Evolutionary conservation across 768 basidiomycete species (phyloP).

Genomic region (Termitomyces titanicus): DNA sequence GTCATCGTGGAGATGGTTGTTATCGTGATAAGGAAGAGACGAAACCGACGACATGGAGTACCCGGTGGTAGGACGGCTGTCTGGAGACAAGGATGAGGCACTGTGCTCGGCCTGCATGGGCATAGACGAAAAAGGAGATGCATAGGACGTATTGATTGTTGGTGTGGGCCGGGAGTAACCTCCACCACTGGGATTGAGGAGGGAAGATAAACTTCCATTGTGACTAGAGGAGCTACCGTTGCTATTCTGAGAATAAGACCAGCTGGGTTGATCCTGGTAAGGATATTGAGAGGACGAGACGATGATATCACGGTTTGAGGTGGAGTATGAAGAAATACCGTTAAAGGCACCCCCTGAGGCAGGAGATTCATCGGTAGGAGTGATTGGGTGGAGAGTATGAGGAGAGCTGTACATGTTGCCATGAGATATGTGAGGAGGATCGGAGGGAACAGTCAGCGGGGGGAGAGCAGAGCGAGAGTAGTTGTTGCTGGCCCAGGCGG

Average conservation of each 20-base stretch:
- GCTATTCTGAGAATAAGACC: conserved; percentile 43
- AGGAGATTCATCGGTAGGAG: conserved; percentile 68
- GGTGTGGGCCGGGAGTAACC: conserved; percentile 59
- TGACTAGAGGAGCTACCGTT: conserved; percentile 58
- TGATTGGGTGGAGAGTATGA: conserved; percentile 63
- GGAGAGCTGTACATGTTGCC: conserved; percentile 55
- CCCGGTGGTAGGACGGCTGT: conserved; percentile 81
- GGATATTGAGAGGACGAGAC: conserved; percentile 54
- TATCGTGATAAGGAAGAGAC: conserved; percentile 69
- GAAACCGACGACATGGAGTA: conserved; percentile 85
- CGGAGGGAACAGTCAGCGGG: conserved; percentile 80
- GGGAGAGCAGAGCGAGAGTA: conserved; percentile 68
- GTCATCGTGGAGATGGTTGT: conserved; percentile 46
- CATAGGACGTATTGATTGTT: conserved; percentile 71
- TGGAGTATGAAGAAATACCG: conserved; percentile 40
- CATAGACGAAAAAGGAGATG: conserved; percentile 65
- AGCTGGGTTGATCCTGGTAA: conserved; percentile 57
- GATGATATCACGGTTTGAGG: conserved; percentile 38
- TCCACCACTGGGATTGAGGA: conserved; percentile 68
- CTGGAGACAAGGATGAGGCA: conserved; percentile 75
- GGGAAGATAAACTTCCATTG: conserved; percentile 71
- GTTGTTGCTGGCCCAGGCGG: conserved; percentile 53
- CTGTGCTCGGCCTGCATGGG: conserved; percentile 66
- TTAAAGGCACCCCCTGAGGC: conserved; percentile 40
- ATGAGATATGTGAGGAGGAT: conserved; percentile 60